Percentiles rank a stretch among this genome's conserved stretches.
Evolutionary conservation across 352 stramenopile genomes (phyloP).

Genomic region (Sclerospora graminicola): DNA sequence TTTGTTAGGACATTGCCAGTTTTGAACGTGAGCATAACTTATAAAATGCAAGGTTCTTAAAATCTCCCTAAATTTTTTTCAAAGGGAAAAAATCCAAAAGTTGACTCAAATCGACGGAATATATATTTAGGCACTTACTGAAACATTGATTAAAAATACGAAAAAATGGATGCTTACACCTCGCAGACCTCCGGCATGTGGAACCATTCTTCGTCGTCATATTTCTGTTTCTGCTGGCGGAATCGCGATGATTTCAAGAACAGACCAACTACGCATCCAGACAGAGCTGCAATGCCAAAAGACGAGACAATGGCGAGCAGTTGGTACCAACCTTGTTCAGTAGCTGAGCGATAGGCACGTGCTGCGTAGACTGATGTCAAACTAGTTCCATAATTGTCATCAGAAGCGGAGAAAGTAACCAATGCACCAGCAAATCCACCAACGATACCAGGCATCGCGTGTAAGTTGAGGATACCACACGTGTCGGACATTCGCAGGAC

Average conservation of each 20-base stretch:
- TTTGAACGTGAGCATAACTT: no score
- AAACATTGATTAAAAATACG: no score
- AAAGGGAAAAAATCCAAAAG: no score
- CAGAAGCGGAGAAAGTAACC: slow-evolving; percentile 34
- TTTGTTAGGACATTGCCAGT: no score
- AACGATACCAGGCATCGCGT: slow-evolving; percentile 64
- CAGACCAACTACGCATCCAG: slow-evolving; percentile 16
- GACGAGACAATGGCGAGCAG: slow-evolving; percentile 43
- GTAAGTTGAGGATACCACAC: slow-evolving; percentile 64
- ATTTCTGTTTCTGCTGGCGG: slow-evolving; percentile 45
- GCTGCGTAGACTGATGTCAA: slow-evolving; percentile 40
- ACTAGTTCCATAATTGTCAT: slow-evolving; percentile 37
- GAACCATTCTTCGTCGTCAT: slow-evolving; percentile 66
- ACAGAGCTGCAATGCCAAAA: slow-evolving; percentile 27
- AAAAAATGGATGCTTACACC: slow-evolving; percentile 1
- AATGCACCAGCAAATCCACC: slow-evolving; percentile 47
- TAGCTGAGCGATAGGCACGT: slow-evolving; percentile 29
- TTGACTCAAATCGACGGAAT: no score
- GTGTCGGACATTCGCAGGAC: slow-evolving; percentile 39
- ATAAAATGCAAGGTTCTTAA: no score
- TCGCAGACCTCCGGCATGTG: slow-evolving; percentile 26
- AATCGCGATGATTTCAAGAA: slow-evolving; percentile 41
- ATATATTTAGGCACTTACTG: no score
- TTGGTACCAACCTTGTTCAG: slow-evolving; percentile 45
- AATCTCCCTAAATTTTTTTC: no score